Evolutionary conservation across 1,139 yeast genomes (phyloP).

Genomic region (Yamadazyma atmosphaerica): DNA sequence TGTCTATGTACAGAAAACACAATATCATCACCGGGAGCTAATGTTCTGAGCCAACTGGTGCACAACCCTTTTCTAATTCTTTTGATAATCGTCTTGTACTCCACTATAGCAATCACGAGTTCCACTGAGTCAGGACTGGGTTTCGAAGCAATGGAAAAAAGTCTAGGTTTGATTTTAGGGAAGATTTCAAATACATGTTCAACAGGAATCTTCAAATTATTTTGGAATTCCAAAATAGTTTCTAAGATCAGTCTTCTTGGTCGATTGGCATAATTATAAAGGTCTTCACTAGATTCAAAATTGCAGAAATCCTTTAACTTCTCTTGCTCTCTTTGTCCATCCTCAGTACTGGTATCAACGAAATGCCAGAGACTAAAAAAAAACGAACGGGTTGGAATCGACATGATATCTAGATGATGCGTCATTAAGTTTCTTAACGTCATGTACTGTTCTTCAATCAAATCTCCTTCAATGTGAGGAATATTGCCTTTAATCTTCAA

Average conservation of each 20-base stretch:
- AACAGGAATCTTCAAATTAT: constrained; percentile 68
- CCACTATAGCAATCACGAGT: constrained; percentile 79
- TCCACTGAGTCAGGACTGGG: constrained; percentile 46
- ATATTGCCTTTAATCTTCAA: constrained; percentile 30
- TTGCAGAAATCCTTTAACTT: constrained; percentile 76
- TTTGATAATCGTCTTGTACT: constrained; percentile 79
- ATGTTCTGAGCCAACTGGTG: constrained; percentile 67
- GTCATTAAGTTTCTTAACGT: constrained; percentile 75
- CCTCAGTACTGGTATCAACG: constrained; percentile 50
- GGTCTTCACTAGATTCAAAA: constrained; percentile 71
- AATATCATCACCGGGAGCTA: constrained; percentile 49
- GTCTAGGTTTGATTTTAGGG: constrained; percentile 77
- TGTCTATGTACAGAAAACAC: constrained; percentile 58
- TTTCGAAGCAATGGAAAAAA: constrained; percentile 44
- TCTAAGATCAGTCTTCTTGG: constrained; percentile 89
- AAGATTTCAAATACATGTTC: constrained; percentile 73
- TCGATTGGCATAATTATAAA: constrained; percentile 85
- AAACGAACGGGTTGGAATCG: constrained; percentile 84
- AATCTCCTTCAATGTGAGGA: constrained; percentile 55
- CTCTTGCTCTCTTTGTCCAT: constrained; percentile 62
- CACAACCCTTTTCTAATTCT: constrained; percentile 81
- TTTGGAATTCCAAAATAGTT: constrained; percentile 75
- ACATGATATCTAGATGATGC: constrained; percentile 76
- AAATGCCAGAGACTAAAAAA: constrained; percentile 73
- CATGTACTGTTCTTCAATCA: constrained; percentile 43